phyloP scores from a whole-genome alignment of 1,284 basidiomycete species.

The Tilletia indica region DNA sequence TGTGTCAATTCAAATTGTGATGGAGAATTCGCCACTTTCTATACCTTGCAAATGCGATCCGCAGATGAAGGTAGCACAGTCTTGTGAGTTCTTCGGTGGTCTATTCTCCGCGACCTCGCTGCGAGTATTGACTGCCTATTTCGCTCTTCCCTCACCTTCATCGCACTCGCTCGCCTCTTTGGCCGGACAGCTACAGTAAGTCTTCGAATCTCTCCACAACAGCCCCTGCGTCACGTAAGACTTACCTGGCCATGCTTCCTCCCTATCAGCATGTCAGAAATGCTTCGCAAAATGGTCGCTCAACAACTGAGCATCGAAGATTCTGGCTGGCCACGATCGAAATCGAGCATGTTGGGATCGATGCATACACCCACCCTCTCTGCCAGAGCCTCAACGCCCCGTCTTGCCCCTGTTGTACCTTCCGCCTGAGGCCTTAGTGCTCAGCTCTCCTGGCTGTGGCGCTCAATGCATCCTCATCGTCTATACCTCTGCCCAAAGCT shows the following conservation, averaged over 20 bases:
- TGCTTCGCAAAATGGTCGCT: conserved; percentile 14
- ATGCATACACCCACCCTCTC: no score
- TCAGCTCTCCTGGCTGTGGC: no score
- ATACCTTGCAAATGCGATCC: conserved; percentile 8
- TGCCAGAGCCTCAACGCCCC: no score
- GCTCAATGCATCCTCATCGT: no score
- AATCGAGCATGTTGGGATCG: no score
- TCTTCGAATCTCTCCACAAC: neutral
- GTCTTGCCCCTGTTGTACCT: no score
- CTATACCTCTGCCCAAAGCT: no score
- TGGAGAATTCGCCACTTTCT: conserved; percentile 5
- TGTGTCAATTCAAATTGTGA: conserved; percentile 15
- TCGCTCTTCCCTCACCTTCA: neutral
- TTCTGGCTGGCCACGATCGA: no score
- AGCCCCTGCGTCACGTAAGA: no score
- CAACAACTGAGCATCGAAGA: conserved; percentile 2
- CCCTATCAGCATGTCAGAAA: conserved; percentile 6
- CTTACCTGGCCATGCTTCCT: no score
- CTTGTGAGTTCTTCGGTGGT: neutral
- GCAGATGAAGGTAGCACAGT: conserved; percentile 13
- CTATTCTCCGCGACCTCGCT: neutral
- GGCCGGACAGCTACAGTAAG: conserved; percentile 5
- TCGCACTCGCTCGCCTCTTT: neutral
- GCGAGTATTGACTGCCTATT: neutral
- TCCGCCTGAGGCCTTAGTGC: no score